phyloP scores from a whole-genome alignment of 345 rosid species.

The Streptanthus diversifolius region DNA sequence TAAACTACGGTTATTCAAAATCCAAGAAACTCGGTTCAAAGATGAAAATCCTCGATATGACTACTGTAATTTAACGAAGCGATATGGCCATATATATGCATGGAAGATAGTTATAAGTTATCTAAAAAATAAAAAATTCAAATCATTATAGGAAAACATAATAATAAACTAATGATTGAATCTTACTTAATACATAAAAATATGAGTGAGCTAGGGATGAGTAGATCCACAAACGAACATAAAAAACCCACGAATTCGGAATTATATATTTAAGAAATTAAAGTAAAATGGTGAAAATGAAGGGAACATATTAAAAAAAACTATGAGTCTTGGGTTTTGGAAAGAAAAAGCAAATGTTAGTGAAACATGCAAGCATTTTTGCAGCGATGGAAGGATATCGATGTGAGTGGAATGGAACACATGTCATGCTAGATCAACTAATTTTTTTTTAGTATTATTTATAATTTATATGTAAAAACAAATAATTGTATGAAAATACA shows the following conservation, averaged over 20 bases:
- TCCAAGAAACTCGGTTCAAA: neutral
- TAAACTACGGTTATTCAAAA: neutral
- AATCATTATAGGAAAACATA: neutral
- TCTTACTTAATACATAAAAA: neutral
- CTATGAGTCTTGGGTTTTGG: constrained; percentile 26
- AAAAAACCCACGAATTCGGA: neutral
- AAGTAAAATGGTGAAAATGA: neutral
- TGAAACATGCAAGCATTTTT: constrained; percentile 36
- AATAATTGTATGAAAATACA: neutral
- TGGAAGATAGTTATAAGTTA: neutral
- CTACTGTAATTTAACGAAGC: neutral
- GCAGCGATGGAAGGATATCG: constrained; percentile 29
- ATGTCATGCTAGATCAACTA: neutral
- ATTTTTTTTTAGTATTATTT: neutral
- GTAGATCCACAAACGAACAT: constrained; percentile 5
- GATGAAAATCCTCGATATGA: neutral
- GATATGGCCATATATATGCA: neutral
- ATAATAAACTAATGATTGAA: neutral
- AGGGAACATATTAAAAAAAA: constrained; percentile 2
- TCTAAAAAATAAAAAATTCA: neutral
- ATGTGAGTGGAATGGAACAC: constrained; percentile 12
- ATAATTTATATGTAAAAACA: neutral
- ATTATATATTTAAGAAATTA: neutral
- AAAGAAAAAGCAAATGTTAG: constrained; percentile 28
- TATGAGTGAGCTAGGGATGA: neutral